Evolutionary conservation across 768 basidiomycete species (phyloP).

Genomic region (Candolleomyces aberdarensis): DNA sequence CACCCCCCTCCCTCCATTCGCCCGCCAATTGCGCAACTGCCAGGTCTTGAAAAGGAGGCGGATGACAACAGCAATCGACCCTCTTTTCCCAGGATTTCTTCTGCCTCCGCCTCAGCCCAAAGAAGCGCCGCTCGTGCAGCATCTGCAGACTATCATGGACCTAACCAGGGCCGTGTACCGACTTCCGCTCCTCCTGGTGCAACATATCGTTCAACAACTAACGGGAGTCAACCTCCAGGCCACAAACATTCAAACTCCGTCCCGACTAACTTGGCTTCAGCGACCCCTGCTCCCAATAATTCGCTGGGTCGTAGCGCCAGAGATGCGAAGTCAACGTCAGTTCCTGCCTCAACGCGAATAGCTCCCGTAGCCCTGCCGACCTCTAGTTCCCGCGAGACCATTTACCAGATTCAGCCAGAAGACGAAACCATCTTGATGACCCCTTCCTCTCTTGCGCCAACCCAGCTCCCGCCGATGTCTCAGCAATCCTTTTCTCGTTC

Average conservation of each 20-base stretch:
- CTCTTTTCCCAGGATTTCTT: neutral
- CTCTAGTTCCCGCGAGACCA: constrained; percentile 22
- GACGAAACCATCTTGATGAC: constrained; percentile 58
- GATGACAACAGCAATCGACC: neutral
- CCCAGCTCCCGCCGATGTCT: constrained; percentile 38
- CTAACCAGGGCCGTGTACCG: neutral
- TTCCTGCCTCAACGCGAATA: neutral
- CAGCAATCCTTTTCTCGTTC: constrained; percentile 38
- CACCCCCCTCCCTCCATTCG: neutral
- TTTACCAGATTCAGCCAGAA: neutral
- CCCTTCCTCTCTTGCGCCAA: constrained; percentile 60
- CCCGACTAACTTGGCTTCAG: neutral
- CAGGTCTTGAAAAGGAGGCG: neutral
- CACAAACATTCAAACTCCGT: neutral
- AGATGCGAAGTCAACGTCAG: neutral
- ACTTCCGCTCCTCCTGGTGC: neutral
- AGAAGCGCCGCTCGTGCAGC: neutral
- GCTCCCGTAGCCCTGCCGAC: constrained; percentile 21
- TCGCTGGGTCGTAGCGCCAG: neutral
- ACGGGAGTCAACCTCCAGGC: no score
- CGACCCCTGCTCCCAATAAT: neutral
- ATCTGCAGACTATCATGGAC: neutral
- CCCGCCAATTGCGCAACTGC: neutral
- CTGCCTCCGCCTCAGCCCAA: neutral
- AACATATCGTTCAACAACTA: no score